Conservation (phyloP, 306 rosid genomes). For the Ormosia emarginata region DNA sequence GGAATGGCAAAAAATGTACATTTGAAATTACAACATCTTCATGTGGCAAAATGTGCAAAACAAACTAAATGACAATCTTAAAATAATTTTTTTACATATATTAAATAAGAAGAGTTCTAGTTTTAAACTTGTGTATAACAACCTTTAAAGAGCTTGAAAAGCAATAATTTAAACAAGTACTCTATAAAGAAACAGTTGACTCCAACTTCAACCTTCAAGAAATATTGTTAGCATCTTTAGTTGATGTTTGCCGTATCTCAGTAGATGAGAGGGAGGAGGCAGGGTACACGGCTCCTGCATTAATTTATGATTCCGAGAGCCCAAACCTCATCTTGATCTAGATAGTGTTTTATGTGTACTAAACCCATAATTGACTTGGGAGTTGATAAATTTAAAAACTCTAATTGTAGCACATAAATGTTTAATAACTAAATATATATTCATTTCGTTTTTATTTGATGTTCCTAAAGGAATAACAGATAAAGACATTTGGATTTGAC, state of each 20-base stretch:
- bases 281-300: not conserved
- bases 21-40: not conserved
- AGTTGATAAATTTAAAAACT: not conserved
- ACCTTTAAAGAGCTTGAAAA: too few relatives aligned
- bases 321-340: not conserved
- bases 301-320: not conserved
- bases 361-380: not conserved
- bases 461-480: not conserved
- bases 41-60: not conserved
- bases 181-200: too few relatives aligned
- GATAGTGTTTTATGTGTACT: not conserved
- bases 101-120: not conserved
- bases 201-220: too few relatives aligned
- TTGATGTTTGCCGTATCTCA: not conserved
- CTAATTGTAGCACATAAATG: not conserved
- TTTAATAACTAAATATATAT: not conserved
- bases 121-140: too few relatives aligned
- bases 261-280: not conserved
- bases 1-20: not conserved
- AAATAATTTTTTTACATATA: not conserved
- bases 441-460: not conserved
- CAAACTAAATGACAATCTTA: not conserved
- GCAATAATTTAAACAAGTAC: too few relatives aligned
- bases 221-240: not conserved
- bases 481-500: not conserved